Evolutionary conservation across 768 basidiomycete species (phyloP), one percentile per base, ranked within the genome.

Genomic region (Amanita thiersii): DNA sequence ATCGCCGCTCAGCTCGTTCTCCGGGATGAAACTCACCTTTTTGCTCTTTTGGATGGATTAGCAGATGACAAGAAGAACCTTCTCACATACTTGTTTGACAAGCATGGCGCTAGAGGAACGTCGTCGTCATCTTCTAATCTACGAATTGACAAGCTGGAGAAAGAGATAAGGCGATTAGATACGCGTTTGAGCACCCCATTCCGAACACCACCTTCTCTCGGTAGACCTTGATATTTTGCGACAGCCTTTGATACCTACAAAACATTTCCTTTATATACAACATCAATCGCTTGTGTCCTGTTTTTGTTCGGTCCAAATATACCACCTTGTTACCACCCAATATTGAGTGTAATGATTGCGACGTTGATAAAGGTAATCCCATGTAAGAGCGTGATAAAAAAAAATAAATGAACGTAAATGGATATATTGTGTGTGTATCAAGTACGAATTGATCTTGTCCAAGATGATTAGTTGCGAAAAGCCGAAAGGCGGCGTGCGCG

Each of bases 1-100:
- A 86, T 88, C 47, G 82, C 89, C 10, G 84, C 86, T 0, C 89
- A 91, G 51, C 66, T 89, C 23, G 79, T 90, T 42, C 64, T 92
- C 29, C 75, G 78, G 18, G 88, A 92, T 53, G 89, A 91, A 55
- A 78, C 79, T 0, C 86, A 88, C 49, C 66, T 92, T 1, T 92
- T 92, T 51, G 66, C 76, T 26, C 73, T 92, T 12, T 64, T 92
- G 33, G 85, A 87, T 44, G 85, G 83, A 4, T 68, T 92, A 30
- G 78, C 86, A n/a, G 83, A 88, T 46, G 86, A 87, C 52, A 88
- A 91, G 70, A 90, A 89, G 69, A 90, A 92, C 55, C 66, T 91
- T 12, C 65, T 92, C 37, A 88, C 89, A 1, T 92, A 92, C 50
- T 66, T 89, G 43, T 92, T 92, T 49, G 88, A 90, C 58, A 91